phyloP scores from a whole-genome alignment of 73 alveolate species.

The Tetrahymena malaccensis region DNA sequence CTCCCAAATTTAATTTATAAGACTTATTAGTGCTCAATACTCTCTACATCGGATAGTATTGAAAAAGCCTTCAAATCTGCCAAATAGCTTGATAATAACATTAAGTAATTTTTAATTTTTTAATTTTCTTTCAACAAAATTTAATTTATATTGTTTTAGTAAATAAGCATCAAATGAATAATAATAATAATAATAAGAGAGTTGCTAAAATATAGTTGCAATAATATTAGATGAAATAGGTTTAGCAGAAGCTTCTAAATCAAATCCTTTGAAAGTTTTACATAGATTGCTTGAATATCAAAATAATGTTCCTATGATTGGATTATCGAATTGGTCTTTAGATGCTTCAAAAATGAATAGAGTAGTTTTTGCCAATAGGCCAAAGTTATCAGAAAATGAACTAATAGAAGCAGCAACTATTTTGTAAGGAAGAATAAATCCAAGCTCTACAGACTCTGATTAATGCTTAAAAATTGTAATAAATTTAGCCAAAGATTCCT shows the following conservation, averaged over 20 bases:
- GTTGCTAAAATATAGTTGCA: not conserved
- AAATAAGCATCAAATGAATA: too few relatives aligned
- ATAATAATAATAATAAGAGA: too few relatives aligned
- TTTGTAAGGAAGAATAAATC: not conserved
- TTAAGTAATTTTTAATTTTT: not conserved
- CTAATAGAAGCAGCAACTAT: not conserved
- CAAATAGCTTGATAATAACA: not conserved
- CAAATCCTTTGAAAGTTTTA: slow-evolving; percentile 69
- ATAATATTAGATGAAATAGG: slow-evolving; percentile 77
- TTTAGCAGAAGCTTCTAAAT: slow-evolving; percentile 57
- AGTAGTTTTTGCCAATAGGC: not conserved
- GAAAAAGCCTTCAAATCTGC: not conserved
- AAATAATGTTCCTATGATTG: slow-evolving; percentile 49
- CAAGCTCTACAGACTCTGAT: not conserved
- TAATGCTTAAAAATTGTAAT: not conserved
- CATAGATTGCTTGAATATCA: slow-evolving; percentile 58
- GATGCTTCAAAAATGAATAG: slow-evolving; percentile 72
- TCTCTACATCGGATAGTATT: slow-evolving; percentile 35
- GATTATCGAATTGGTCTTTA: slow-evolving; percentile 64
- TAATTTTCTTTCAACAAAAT: not conserved
- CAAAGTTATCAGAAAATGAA: not conserved
- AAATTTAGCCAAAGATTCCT: not conserved
- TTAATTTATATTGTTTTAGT: not conserved
- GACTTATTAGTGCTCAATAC: slow-evolving; percentile 39
- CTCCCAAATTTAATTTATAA: not conserved